Evolutionary conservation across 768 basidiomycete species (phyloP), one percentile per base, ranked within the genome.

Genomic region (Serendipita sp.): DNA sequence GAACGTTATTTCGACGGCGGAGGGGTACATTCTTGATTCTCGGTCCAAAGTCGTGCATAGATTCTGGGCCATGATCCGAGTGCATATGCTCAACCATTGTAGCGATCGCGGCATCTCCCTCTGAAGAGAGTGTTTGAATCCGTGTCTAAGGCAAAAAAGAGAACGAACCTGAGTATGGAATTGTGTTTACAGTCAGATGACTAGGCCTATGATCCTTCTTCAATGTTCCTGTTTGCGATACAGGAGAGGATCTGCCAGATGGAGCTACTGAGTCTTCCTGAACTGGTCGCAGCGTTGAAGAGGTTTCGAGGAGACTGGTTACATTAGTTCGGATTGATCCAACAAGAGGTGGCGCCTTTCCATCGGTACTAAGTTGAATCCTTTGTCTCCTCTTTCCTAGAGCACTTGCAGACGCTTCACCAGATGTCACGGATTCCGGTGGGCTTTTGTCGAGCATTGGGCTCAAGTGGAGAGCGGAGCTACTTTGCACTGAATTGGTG

Each of bases 41-140:
- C 2, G 94, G 93, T 3, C 95, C 95, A 71, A 99, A 95, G 70
- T 99, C 94, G 34, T 87, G 80, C 65, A 92, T 84, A 1, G 92
- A 78, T 65, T 96, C 92, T 30, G 86, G 84, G 70, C 76, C 76
- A 67, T 86, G 90, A 71, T 94, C 92, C 44, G 91, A 77, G 71
- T 92, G 97, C 24, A 94, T 78, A 65, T 89, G 87, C 71, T 98
- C 96, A 24, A 99, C 77, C 11, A 98, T 77, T 8, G 56, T 60
- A 37, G 56, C 56, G 10, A 60, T 60, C 10, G 56, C 56, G 8
- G 28, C 11, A 37, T 30, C 44, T 45, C 28, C 64, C 60, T 64
- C 46, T 58, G 16, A 65, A 16, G 16, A 45, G 45, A 16, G 30
- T n/a, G 5, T 10, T 3, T 5, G 45, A 32, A 51, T 51, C n/a